These are phyloP conservation scores for Stromatinia cepivora DNA, from an alignment of 2,329 filamentous ascomycete species.

Conservation along the genomic window DNA sequence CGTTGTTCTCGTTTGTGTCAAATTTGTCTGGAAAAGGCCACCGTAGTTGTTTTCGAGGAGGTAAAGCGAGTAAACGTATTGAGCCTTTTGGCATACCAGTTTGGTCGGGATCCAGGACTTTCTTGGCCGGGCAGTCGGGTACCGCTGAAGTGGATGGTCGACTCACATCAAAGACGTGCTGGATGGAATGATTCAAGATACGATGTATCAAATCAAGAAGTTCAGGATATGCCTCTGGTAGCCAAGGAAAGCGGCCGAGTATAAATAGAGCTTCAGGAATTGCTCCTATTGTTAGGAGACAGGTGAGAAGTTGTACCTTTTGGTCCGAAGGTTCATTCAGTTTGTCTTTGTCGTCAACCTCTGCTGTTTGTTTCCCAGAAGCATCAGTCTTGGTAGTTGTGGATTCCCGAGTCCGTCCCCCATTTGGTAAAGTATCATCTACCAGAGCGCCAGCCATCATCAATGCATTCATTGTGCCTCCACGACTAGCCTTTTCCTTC, in stretches of 20 bases:
- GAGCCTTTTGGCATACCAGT: slow-evolving; percentile 67
- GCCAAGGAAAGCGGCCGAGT: slow-evolving; percentile 88
- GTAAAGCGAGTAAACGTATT: slow-evolving; percentile 60
- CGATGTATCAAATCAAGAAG: slow-evolving; percentile 80
- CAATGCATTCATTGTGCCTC: slow-evolving; percentile 74
- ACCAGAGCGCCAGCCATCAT: slow-evolving; percentile 82
- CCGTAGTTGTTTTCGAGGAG: slow-evolving; percentile 66
- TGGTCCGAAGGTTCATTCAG: slow-evolving; percentile 78
- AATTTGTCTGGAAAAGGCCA: slow-evolving; percentile 83
- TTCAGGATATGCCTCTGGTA: slow-evolving; percentile 81
- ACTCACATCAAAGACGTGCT: slow-evolving; percentile 63
- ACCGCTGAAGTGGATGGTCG: slow-evolving; percentile 44
- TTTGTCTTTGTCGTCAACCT: slow-evolving; percentile 50
- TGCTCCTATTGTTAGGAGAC: slow-evolving; percentile 85
- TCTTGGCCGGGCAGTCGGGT: slow-evolving; percentile 48
- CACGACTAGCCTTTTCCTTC: slow-evolving; percentile 69
- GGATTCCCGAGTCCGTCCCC: slow-evolving; percentile 47
- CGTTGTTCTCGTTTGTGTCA: slow-evolving; percentile 72
- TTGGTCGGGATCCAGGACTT: slow-evolving; percentile 61
- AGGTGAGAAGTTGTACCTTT: slow-evolving; percentile 81
- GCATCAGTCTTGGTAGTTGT: slow-evolving; percentile 55
- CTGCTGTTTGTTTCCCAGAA: slow-evolving; percentile 47
- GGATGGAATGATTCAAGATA: slow-evolving; percentile 77
- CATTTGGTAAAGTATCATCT: slow-evolving; percentile 68
- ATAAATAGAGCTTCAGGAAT: slow-evolving; percentile 92